phyloP scores from a whole-genome alignment of 306 rosid genomes.

The Citrullus amarus region DNA sequence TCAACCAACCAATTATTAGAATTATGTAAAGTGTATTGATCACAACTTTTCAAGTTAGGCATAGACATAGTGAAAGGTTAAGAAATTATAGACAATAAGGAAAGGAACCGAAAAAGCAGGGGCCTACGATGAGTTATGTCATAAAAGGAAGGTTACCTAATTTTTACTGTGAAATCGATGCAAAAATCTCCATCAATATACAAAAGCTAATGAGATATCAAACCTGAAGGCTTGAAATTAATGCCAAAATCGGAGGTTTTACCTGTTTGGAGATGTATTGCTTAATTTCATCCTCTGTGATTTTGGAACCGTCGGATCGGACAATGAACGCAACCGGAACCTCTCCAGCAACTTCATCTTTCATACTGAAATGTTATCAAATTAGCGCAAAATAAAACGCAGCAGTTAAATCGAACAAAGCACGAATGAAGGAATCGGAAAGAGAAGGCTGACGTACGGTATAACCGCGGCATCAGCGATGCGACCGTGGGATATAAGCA shows the following conservation, averaged over 20 bases:
- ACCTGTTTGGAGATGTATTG: slow-evolving; percentile 73
- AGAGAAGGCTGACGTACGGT: neutral
- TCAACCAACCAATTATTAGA: neutral
- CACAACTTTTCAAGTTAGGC: neutral
- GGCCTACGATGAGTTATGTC: neutral
- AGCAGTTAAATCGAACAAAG: neutral
- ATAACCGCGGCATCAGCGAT: slow-evolving; percentile 47
- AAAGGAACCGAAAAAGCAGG: neutral
- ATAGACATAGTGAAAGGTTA: neutral
- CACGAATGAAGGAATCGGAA: neutral
- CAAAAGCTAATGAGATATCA: neutral
- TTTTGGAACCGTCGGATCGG: slow-evolving; percentile 43
- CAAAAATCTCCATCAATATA: neutral
- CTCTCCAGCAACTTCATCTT: slow-evolving; percentile 81
- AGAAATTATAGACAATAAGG: neutral
- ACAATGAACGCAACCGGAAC: slow-evolving; percentile 80
- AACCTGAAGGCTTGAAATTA: neutral
- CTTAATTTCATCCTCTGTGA: slow-evolving; percentile 61
- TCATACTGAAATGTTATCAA: slow-evolving; percentile 43
- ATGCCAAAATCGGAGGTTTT: neutral
- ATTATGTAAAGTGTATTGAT: neutral
- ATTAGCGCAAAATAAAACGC: neutral
- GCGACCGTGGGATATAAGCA: slow-evolving; percentile 47
- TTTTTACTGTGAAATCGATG: neutral
- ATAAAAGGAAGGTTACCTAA: neutral